Percentiles rank a stretch among this genome's conserved stretches.
Conservation (phyloP, 345 rosid genomes). For the Psidium guajava region DNA sequence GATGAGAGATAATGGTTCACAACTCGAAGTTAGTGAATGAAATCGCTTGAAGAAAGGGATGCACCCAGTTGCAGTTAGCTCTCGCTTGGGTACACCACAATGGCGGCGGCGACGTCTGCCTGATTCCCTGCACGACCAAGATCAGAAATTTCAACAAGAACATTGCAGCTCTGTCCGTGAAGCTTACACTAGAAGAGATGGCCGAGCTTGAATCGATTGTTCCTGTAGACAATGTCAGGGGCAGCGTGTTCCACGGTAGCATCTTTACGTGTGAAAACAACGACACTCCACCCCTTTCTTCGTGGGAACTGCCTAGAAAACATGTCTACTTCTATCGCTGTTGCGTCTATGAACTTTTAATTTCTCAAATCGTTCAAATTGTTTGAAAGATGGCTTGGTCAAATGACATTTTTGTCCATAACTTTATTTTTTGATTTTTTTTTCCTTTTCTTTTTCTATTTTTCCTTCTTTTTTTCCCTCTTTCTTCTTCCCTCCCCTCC, state of each 20-base stretch:
- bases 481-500: too few species aligned
- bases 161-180: slow-evolving; percentile 45
- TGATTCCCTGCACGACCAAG: slow-evolving; percentile 60
- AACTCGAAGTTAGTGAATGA: slow-evolving; percentile 29
- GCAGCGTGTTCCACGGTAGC: slow-evolving; percentile 17
- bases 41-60: slow-evolving; percentile 35
- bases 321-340: background rate
- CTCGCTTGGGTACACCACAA: slow-evolving; percentile 64
- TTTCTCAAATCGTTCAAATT: too few species aligned
- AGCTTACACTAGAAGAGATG: slow-evolving; percentile 46
- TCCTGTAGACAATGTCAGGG: slow-evolving; percentile 21
- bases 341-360: too few species aligned
- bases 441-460: too few species aligned
- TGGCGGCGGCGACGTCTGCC: slow-evolving; percentile 53
- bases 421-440: too few species aligned
- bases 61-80: slow-evolving; percentile 57
- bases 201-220: slow-evolving; percentile 42
- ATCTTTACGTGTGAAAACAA: slow-evolving; percentile 13
- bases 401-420: too few species aligned
- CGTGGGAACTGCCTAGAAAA: slow-evolving; percentile 17
- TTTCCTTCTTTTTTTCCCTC: too few species aligned
- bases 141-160: slow-evolving; percentile 48
- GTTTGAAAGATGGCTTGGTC: too few species aligned
- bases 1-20: slow-evolving; percentile 36
- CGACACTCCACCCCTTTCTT: slow-evolving; percentile 46